Evolutionary conservation across 345 rosid species (phyloP).

Genomic region (Rhodamnia rubescens): DNA sequence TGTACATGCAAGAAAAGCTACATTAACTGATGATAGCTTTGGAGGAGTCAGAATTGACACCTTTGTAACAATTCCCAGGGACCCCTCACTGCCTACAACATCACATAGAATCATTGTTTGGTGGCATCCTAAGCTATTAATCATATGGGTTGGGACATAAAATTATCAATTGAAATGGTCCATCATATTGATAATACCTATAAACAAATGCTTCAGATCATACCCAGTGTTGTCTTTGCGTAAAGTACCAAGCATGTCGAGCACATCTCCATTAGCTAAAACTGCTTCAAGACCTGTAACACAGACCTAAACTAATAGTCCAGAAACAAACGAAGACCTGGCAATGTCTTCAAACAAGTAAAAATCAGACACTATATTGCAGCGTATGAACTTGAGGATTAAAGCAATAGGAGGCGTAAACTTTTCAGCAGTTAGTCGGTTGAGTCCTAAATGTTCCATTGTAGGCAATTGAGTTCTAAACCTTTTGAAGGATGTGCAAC

Average conservation of each 20-base stretch:
- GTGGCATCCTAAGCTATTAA: background rate
- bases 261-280: constrained; percentile 78
- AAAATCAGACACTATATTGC: background rate
- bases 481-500: background rate
- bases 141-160: background rate
- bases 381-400: background rate
- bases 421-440: background rate
- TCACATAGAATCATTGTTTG: background rate
- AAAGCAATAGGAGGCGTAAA: background rate
- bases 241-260: constrained; percentile 89
- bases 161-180: background rate
- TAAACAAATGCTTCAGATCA: constrained; percentile 90
- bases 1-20: constrained; percentile 83
- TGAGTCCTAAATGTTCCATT: background rate
- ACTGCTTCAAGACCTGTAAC: constrained; percentile 79
- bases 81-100: constrained; percentile 83
- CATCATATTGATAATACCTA: constrained; percentile 29
- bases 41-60: constrained; percentile 84
- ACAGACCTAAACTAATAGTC: background rate
- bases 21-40: constrained; percentile 64
- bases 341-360: background rate
- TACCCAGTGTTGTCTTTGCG: constrained; percentile 97
- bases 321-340: background rate
- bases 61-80: constrained; percentile 90
- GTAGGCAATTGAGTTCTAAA: background rate